A percentile compares a stretch with the other conserved stretches of the same genome.
phyloP scores from a whole-genome alignment of 202 grass and related monocot species.

The Schoenoplectus triqueter region DNA sequence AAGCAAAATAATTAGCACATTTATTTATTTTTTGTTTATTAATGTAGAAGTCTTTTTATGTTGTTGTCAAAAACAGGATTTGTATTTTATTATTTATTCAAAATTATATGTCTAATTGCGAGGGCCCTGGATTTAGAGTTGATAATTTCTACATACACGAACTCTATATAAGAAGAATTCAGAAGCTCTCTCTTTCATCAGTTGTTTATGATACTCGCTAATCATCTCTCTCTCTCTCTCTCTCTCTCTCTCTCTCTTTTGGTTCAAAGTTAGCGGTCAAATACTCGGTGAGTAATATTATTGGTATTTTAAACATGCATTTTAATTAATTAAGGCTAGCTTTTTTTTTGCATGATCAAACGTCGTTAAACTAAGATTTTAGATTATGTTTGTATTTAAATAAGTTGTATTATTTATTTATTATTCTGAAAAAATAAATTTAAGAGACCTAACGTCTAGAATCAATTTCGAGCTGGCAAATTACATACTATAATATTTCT shows the following conservation, averaged over 20 bases:
- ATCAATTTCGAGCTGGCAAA: too few species aligned
- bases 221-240: background rate
- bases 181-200: background rate
- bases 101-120: background rate
- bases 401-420: too few species aligned
- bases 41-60: background rate
- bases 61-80: background rate
- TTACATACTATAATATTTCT: too few species aligned
- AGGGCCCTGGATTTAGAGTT: background rate
- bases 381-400: too few species aligned
- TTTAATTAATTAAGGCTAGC: background rate
- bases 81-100: background rate
- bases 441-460: too few species aligned
- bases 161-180: background rate
- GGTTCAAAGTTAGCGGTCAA: background rate
- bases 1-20: too few species aligned
- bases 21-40: background rate
- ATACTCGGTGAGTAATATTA: background rate
- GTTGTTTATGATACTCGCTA: background rate
- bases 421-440: too few species aligned
- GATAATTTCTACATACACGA: background rate
- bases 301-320: background rate
- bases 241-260: background rate
- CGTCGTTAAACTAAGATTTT: too few species aligned
- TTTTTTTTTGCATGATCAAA: background rate